Base-by-base conservation (phyloP, 2,329 filamentous ascomycete species). In the Rasamsonia emersonii region DNA sequence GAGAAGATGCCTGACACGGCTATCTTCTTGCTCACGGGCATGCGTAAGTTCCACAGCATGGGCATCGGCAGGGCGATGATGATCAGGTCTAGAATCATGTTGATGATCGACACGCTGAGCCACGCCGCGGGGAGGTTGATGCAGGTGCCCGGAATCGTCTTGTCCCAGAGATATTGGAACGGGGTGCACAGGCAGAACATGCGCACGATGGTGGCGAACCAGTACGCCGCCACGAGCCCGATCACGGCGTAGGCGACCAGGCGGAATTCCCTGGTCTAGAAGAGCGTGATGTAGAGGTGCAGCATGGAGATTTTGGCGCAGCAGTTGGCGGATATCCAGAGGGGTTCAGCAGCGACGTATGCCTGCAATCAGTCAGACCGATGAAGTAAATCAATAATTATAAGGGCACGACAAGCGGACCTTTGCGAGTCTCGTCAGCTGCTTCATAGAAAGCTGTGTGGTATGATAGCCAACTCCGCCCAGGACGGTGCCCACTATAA, bases 21-120 rank as follows among this genome's bases (percentile, higher is more conserved):
- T 4, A 35, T 10, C 14, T 32, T 35, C 21, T 28, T 18, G 18
- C n/a, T 11, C 3, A 13, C 9, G 10, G 33, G 33, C 11, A 35
- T 29, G 3, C 28, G 33, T 19, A 35, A 17, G 17, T 21, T 18
- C 33, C 33, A 32, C 9, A 35, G 9, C 5, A 30, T 5, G 17
- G 28, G 16, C 10, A 30, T 23, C 4, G 28, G 28, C 10, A 30
- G 18, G 14, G 20, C 9, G n/a, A 30, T 9, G 18, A 30, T 30
- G 28, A 30, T 20, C 9, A 23, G 13, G 18, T 30, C 15, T 3
- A 30, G 17, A 8, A 30, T 14, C 18, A 30, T 18, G 28, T 21
- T 18, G 9, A 23, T 19, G 9, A 30, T 11, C 4, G 28, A 30
- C 2, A 30, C 8, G 18, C 25, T 27, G 25, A 27, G 16, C 25